Percentiles rank a stretch among this genome's conserved stretches.
phyloP scores from a whole-genome alignment of 805 yeast genomes.

The Candida incommunis region DNA sequence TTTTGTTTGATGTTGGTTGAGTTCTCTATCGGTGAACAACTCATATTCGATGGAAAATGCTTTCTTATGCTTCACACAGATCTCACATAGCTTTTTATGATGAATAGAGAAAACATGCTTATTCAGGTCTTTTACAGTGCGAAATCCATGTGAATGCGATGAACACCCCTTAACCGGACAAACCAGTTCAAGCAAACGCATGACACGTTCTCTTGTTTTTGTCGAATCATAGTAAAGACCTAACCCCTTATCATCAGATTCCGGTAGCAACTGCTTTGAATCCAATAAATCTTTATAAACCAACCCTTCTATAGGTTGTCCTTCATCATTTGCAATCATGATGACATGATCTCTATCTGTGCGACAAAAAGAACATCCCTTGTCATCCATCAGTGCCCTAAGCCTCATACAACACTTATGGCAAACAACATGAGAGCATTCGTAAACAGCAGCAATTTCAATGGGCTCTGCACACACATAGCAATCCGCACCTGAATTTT shows the following conservation, averaged over 20 bases:
- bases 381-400: conserved; percentile 62
- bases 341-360: conserved; percentile 45
- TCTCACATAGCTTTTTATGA: conserved; percentile 48
- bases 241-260: conserved; percentile 35
- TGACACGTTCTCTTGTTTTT: conserved; percentile 27
- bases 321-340: conserved; percentile 35
- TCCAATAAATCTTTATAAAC: conserved; percentile 25
- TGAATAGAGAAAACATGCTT: conserved; percentile 56
- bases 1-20: conserved; percentile 51
- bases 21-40: conserved; percentile 43
- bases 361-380: conserved; percentile 73
- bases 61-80: conserved; percentile 66
- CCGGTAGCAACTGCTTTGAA: conserved; percentile 19
- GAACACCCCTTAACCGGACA: conserved; percentile 39
- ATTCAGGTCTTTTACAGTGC: conserved; percentile 36
- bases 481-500: conserved; percentile 26
- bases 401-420: conserved; percentile 72
- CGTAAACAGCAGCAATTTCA: conserved; percentile 50
- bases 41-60: conserved; percentile 63
- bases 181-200: conserved; percentile 34
- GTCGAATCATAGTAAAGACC: conserved; percentile 43
- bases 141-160: conserved; percentile 19
- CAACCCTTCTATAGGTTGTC: too few relatives aligned
- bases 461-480: conserved; percentile 73
- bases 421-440: conserved; percentile 79